phyloP scores from a whole-genome alignment of 345 rosid species.

The Eucalyptus microcorys region DNA sequence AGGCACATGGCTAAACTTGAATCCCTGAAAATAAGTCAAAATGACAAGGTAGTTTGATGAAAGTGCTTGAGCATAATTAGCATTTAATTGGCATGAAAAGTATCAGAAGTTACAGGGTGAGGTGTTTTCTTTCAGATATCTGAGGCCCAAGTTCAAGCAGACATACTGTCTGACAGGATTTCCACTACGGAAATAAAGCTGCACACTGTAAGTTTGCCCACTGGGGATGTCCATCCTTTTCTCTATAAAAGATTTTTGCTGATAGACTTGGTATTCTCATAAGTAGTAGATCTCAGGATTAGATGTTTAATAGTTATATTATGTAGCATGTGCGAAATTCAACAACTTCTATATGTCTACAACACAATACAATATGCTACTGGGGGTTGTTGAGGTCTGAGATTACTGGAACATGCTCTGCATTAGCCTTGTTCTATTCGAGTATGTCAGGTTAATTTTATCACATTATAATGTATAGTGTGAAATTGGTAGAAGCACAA shows the following conservation, averaged over 20 bases:
- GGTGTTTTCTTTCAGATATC: slow-evolving; percentile 15
- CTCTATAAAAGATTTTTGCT: not conserved
- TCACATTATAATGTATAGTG: not conserved
- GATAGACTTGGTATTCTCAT: not conserved
- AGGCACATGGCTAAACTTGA: slow-evolving; percentile 3
- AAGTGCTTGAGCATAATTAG: not conserved
- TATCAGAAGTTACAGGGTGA: not conserved
- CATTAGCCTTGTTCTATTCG: not conserved
- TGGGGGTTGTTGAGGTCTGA: not conserved
- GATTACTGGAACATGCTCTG: not conserved
- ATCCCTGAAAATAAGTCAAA: not conserved
- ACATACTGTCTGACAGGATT: slow-evolving; percentile 20
- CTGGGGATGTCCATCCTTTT: not conserved
- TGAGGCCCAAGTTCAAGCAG: slow-evolving; percentile 21
- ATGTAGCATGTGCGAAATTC: not conserved
- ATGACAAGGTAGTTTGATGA: slow-evolving; percentile 4
- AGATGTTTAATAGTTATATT: not conserved
- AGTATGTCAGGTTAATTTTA: not conserved
- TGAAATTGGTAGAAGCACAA: not conserved
- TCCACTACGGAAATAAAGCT: slow-evolving; percentile 29
- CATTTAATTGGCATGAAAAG: not conserved
- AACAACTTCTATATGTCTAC: not conserved
- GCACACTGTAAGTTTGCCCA: slow-evolving; percentile 24
- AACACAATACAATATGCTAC: not conserved
- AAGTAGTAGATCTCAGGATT: not conserved